Evolutionary conservation across 495 filamentous ascomycete genomes (phyloP), one percentile per base, ranked within the genome.

Genomic region (Aspergillus conjunctus): DNA sequence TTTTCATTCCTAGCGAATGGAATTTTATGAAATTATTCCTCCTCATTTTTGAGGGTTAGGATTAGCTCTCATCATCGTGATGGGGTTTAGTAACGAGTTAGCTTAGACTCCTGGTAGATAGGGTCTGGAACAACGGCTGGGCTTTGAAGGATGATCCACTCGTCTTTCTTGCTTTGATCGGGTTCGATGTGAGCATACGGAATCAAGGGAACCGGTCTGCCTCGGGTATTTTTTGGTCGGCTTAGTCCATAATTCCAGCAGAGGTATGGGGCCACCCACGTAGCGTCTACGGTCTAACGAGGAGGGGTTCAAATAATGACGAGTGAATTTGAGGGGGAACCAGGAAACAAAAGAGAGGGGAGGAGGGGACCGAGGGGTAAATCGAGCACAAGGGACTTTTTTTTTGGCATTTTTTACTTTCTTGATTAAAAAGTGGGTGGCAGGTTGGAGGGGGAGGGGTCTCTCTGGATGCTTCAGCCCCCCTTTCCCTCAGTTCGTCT

Each of bases 291-390:
- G 31, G 33, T 30, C 48, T 22, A 26, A 26, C 30, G 56, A 62
- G 56, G 66, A 68, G 66, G 66, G 66, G 66, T 64, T 43, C 26
- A 26, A 26, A 26, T 26, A 26, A 26, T 26, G 54, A 49, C 18
- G n/a, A 31, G 55, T 51, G 54, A 48, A 45, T 44, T 57, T 50
- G 53, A 46, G 46, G 31, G 48, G 53, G 46, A 41, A 26, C 26
- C 26, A 26, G 37, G 8, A 54, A 43, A 41, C 37, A 1, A 14
- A 51, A 37, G 52, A 32, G 31, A 51, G 30, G 26, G 39, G 37
- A 33, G 34, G 65, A 64, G 59, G 59, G 62, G 58, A 49, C 17
- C 41, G 65, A 68, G 65, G 65, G 65, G 65, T 58, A 56, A 18
- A 11, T 14, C 0, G 48, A 41, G 52, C 21, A 12, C 56, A 46